Conservation (phyloP, 2,329 filamentous ascomycete species). For the Aspergillus chevalieri region DNA sequence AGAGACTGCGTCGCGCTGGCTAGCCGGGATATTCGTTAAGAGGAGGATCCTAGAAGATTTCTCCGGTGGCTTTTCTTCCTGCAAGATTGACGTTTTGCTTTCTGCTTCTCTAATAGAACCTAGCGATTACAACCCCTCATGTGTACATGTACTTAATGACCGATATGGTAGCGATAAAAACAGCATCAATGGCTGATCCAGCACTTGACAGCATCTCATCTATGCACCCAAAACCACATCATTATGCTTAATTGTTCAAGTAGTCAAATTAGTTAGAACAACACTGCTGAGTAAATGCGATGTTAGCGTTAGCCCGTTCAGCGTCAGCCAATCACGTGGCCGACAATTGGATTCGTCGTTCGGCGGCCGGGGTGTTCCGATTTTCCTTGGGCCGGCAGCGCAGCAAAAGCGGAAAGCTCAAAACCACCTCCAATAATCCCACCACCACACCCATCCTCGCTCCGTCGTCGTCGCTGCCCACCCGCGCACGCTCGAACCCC, state of each 20-base stretch:
- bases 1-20: constrained; percentile 38
- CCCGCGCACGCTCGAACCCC: constrained; percentile 11
- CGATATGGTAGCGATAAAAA: constrained; percentile 2
- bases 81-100: constrained; percentile 13
- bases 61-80: not conserved
- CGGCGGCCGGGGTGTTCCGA: constrained; percentile 35
- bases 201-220: not conserved
- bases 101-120: constrained; percentile 8
- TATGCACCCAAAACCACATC: not conserved
- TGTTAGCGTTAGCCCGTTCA: constrained; percentile 1
- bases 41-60: not conserved
- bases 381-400: constrained; percentile 32
- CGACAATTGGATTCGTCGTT: constrained; percentile 29
- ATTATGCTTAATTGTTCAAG: not conserved
- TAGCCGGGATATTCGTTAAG: constrained; percentile 8
- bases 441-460: constrained; percentile 28
- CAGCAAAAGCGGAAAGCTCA: constrained; percentile 26
- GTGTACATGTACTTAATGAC: constrained; percentile 2
- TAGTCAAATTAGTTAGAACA: not conserved
- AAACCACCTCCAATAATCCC: constrained; percentile 9
- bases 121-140: constrained; percentile 6
- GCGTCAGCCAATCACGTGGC: constrained; percentile 35
- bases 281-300: not conserved
- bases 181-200: not conserved
- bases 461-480: constrained; percentile 21